These are phyloP conservation scores for Penicillium silybi DNA, from an alignment of 495 filamentous ascomycete species.

Conservation along the genomic window DNA sequence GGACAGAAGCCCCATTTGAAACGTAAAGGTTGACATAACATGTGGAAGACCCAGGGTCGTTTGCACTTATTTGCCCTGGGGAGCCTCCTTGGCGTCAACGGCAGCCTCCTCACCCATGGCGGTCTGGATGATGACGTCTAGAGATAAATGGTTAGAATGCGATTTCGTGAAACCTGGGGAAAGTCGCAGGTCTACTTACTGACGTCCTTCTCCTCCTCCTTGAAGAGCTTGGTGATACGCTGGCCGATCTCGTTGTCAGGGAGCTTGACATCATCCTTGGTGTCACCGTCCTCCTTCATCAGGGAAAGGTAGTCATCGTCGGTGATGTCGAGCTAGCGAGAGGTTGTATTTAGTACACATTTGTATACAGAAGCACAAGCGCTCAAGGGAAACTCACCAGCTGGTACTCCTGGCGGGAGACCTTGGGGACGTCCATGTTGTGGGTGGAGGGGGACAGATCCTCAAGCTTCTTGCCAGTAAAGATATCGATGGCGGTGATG, in stretches of 20 bases:
- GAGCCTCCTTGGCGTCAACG: constrained; percentile 92
- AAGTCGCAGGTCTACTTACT: constrained; percentile 56
- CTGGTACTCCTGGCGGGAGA: constrained; percentile 84
- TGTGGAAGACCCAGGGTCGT: constrained; percentile 23
- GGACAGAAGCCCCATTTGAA: constrained; percentile 23
- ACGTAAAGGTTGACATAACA: constrained; percentile 35
- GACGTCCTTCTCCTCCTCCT: constrained; percentile 69
- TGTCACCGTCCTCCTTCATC: constrained; percentile 72
- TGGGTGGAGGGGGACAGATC: constrained; percentile 99
- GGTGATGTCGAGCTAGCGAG: constrained; percentile 69
- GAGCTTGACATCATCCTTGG: constrained; percentile 92
- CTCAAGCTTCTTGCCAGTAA: constrained; percentile 99
- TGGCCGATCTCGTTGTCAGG: constrained; percentile 86
- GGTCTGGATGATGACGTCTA: constrained; percentile 85
- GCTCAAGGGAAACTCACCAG: constrained; percentile 61
- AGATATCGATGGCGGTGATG: constrained; percentile 95
- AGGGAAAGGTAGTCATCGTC: constrained; percentile 91
- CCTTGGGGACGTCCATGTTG: constrained; percentile 99
- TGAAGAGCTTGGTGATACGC: constrained; percentile 72
- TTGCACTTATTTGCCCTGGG: constrained; percentile 33
- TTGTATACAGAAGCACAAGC: background rate
- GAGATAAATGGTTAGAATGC: constrained; percentile 5
- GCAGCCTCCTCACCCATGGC: constrained; percentile 94
- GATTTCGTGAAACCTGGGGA: background rate
- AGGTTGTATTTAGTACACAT: background rate